Conservation (phyloP, 306 rosid species). For the Astragalus membranaceus region DNA sequence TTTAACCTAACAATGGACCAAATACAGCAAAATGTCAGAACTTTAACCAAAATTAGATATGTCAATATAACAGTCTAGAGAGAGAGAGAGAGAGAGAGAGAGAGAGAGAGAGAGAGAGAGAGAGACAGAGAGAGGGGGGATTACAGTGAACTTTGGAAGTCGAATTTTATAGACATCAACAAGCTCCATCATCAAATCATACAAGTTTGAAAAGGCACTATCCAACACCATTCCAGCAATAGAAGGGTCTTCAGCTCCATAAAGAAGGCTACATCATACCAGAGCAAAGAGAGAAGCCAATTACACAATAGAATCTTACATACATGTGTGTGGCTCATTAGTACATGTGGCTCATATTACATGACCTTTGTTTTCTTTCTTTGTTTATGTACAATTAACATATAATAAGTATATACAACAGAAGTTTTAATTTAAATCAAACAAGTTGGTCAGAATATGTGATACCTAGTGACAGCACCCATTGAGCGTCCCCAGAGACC, state of each 20-base stretch:
- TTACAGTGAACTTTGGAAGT: slow-evolving; percentile 95
- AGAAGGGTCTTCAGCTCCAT: slow-evolving; percentile 98
- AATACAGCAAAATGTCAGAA: not conserved
- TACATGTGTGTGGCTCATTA: not conserved
- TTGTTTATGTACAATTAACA: not conserved
- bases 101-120: too few species aligned
- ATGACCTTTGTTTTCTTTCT: not conserved
- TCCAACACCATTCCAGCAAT: slow-evolving; percentile 96
- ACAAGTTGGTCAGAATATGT: slow-evolving; percentile 10
- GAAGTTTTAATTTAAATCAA: not conserved
- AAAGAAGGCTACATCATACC: slow-evolving; percentile 68
- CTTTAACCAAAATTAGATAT: not conserved
- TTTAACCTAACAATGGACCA: slow-evolving; percentile 56
- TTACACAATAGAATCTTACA: not conserved
- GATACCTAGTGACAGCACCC: slow-evolving; percentile 97
- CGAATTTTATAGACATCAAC: slow-evolving; percentile 91
- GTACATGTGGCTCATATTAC: too few species aligned
- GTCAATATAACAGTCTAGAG: not conserved
- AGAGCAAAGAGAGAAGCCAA: slow-evolving; percentile 12
- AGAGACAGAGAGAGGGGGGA: not conserved
- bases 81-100: too few species aligned
- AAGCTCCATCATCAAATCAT: slow-evolving; percentile 87
- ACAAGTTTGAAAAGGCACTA: slow-evolving; percentile 94
- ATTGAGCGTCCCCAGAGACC: slow-evolving; percentile 99
- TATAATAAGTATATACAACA: slow-evolving; percentile 3